Evolutionary conservation across 305 asterid genomes (phyloP).

Genomic region (Rubia peregrina): DNA sequence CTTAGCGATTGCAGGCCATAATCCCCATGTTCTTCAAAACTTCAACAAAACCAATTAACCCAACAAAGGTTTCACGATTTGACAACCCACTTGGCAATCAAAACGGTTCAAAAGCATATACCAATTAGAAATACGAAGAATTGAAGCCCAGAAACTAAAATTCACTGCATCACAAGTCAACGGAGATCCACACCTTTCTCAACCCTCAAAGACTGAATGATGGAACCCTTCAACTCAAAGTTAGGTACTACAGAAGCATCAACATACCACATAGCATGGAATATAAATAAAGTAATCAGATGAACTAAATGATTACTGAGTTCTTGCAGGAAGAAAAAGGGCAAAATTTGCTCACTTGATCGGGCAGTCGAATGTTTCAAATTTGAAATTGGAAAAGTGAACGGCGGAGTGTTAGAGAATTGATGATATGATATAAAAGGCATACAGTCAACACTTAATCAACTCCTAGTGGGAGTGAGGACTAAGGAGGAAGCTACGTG

Average conservation of each 20-base stretch:
- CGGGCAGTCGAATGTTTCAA: constrained; percentile 1
- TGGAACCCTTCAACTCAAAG: not conserved
- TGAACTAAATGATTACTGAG: not conserved
- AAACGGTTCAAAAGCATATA: not conserved
- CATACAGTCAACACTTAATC: not conserved
- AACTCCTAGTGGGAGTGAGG: not conserved
- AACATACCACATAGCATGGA: not conserved
- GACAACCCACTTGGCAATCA: not conserved
- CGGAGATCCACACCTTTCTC: not conserved
- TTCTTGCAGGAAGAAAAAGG: not conserved
- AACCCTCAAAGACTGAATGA: not conserved
- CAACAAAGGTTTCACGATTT: not conserved
- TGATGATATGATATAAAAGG: not conserved
- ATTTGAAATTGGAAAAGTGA: not conserved
- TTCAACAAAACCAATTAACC: not conserved
- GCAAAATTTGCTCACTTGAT: constrained; percentile 12
- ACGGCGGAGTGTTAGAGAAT: not conserved
- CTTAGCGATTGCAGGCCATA: not conserved
- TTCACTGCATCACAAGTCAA: not conserved
- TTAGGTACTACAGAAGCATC: not conserved
- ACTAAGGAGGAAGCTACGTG: not conserved
- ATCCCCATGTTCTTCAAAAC: not conserved
- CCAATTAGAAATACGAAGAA: not conserved
- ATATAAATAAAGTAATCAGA: not conserved
- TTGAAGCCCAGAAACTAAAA: constrained; percentile 1